Percentiles rank a stretch among this genome's conserved stretches.
These are phyloP conservation scores for Colletotrichum lindemuthianum DNA, from an alignment of 2,329 filamentous ascomycete genomes.

Conservation along the genomic window DNA sequence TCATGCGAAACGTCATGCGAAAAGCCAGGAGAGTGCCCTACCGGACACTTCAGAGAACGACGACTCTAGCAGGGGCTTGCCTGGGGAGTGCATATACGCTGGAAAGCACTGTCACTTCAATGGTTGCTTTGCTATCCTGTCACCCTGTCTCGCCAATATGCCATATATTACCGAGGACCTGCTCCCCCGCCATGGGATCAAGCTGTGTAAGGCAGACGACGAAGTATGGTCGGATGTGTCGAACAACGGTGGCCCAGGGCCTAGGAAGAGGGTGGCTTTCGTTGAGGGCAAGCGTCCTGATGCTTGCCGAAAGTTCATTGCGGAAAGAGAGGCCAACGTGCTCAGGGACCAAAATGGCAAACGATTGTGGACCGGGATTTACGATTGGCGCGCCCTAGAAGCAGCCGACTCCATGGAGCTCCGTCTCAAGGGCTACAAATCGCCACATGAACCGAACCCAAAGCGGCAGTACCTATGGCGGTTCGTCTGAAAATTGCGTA, in stretches of 20 bases:
- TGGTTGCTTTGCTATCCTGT: constrained; percentile 51
- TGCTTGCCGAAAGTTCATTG: constrained; percentile 47
- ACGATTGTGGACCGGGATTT: constrained; percentile 53
- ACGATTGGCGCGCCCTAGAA: constrained; percentile 59
- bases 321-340: constrained; percentile 44
- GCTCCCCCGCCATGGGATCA: constrained; percentile 54
- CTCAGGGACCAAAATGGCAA: constrained; percentile 41
- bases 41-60: too few species aligned
- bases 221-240: constrained; percentile 18
- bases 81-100: constrained; percentile 38
- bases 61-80: too few species aligned
- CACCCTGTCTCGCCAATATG: constrained; percentile 51
- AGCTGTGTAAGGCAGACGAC: constrained; percentile 46
- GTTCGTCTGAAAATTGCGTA: constrained; percentile 46
- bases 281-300: constrained; percentile 48
- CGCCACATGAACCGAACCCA: constrained; percentile 43
- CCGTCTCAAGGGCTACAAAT: constrained; percentile 25
- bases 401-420: constrained; percentile 53
- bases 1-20: too few species aligned
- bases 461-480: constrained; percentile 57
- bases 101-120: constrained; percentile 50
- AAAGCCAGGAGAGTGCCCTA: too few species aligned
- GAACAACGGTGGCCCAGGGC: too few species aligned
- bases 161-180: constrained; percentile 50
- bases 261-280: constrained; percentile 40